Evolutionary conservation across 2,329 filamentous ascomycete species (phyloP).

Genomic region (Diaporthe destruens): DNA sequence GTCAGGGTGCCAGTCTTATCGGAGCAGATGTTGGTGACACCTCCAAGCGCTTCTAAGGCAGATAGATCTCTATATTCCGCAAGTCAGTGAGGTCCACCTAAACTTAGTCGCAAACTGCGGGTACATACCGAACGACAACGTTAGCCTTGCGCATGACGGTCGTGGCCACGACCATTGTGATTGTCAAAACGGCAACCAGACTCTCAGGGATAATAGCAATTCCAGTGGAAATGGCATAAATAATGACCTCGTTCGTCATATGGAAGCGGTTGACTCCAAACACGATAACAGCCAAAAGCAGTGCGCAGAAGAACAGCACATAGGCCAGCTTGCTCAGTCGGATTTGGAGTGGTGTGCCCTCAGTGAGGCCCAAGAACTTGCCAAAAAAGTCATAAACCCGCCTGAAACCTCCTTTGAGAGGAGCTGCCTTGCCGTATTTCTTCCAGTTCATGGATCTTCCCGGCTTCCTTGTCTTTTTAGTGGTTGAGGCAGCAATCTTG

Average conservation of each 20-base stretch:
- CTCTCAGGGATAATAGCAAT: constrained; percentile 76
- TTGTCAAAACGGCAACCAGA: constrained; percentile 77
- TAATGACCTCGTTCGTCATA: constrained; percentile 67
- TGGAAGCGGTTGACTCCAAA: constrained; percentile 70
- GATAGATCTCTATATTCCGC: constrained; percentile 63
- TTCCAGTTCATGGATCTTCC: constrained; percentile 57
- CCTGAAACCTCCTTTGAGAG: constrained; percentile 55
- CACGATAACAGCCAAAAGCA: constrained; percentile 71
- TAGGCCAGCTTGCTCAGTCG: constrained; percentile 89
- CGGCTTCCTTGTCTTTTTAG: constrained; percentile 63
- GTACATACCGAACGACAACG: constrained; percentile 70
- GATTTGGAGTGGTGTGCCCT: constrained; percentile 86
- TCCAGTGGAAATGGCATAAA: constrained; percentile 72
- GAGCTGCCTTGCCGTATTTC: constrained; percentile 55
- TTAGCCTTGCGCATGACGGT: constrained; percentile 74
- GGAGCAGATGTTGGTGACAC: constrained; percentile 79
- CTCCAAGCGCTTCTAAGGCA: constrained; percentile 76
- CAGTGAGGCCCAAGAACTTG: constrained; percentile 68
- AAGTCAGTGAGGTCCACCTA: constrained; percentile 28
- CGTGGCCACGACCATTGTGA: constrained; percentile 77
- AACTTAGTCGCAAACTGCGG: background rate
- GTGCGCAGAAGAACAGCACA: constrained; percentile 79
- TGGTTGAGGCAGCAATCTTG: constrained; percentile 77
- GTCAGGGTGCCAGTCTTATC: constrained; percentile 80
- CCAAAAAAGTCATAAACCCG: constrained; percentile 55